These are phyloP conservation scores for Aspergillus transmontanensis DNA, from an alignment of 2,329 filamentous ascomycete species.

Conservation along the genomic window DNA sequence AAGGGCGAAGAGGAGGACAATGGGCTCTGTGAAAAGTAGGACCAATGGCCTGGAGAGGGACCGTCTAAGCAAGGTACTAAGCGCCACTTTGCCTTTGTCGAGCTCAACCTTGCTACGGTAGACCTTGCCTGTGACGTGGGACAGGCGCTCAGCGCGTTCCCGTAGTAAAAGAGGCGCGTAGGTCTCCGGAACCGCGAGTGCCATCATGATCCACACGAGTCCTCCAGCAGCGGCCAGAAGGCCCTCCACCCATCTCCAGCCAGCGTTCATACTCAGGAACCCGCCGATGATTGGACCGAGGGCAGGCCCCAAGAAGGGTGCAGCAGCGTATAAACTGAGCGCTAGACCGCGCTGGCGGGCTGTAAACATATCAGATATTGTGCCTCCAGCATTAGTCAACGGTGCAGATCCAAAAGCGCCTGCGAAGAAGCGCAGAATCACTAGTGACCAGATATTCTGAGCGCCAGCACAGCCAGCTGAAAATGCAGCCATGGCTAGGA, in stretches of 20 bases:
- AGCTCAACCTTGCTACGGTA: slow-evolving; percentile 9
- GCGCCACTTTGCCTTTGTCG: neutral
- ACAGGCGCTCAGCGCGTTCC: neutral
- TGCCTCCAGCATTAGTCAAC: slow-evolving; percentile 1
- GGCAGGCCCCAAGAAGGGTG: slow-evolving; percentile 7
- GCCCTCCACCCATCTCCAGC: slow-evolving; percentile 14
- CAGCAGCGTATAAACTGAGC: slow-evolving; percentile 7
- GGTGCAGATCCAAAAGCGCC: slow-evolving; percentile 33
- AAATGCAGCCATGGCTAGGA: slow-evolving; percentile 5
- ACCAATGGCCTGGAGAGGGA: slow-evolving; percentile 7
- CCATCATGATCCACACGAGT: slow-evolving; percentile 3
- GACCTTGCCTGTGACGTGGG: slow-evolving; percentile 4
- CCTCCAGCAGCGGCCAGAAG: slow-evolving; percentile 2
- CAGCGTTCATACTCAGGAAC: slow-evolving; percentile 8
- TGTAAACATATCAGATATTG: slow-evolving; percentile 9
- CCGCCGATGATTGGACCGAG: slow-evolving; percentile 12
- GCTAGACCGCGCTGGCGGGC: slow-evolving; percentile 10
- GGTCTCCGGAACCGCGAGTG: slow-evolving; percentile 7
- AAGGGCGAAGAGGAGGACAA: slow-evolving; percentile 9
- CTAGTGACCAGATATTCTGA: slow-evolving; percentile 57
- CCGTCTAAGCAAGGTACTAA: neutral
- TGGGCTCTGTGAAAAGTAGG: slow-evolving; percentile 8
- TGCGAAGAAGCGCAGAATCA: slow-evolving; percentile 61
- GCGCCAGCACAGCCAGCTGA: slow-evolving; percentile 48
- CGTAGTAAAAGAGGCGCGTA: slow-evolving; percentile 9